Conservation (phyloP, 257 asterid species). For the Solanum chiquidenum region DNA sequence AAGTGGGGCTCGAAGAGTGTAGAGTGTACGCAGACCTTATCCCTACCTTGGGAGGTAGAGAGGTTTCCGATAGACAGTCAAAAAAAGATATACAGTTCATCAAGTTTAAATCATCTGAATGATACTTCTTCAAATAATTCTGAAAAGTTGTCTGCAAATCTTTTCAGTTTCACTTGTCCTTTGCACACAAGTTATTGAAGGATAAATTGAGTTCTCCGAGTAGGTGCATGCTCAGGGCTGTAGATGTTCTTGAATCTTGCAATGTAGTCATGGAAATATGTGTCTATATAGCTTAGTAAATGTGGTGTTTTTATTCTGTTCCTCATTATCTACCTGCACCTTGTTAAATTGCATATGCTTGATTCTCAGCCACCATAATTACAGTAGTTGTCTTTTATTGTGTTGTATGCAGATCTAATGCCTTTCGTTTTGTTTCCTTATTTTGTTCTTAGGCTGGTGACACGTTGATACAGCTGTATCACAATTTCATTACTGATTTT, state of each 20-base stretch:
- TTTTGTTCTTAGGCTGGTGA: constrained; percentile 69
- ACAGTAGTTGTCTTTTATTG: background rate
- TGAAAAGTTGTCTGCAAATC: background rate
- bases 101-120: background rate
- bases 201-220: background rate
- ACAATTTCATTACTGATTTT: constrained; percentile 83
- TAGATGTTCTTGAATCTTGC: background rate
- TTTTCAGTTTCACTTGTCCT: background rate
- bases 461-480: constrained; percentile 80
- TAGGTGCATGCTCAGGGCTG: background rate
- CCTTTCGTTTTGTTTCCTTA: background rate
- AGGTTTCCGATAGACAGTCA: background rate
- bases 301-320: background rate
- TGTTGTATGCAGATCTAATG: background rate
- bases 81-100: background rate
- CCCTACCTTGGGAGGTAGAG: background rate
- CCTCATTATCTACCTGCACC: background rate
- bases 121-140: background rate
- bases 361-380: background rate
- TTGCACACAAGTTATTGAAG: background rate
- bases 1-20: background rate
- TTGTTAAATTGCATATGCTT: background rate
- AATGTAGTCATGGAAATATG: background rate
- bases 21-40: background rate
- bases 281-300: background rate